phyloP scores from a whole-genome alignment of 1,139 yeast species.

The Hansenula anomala region DNA sequence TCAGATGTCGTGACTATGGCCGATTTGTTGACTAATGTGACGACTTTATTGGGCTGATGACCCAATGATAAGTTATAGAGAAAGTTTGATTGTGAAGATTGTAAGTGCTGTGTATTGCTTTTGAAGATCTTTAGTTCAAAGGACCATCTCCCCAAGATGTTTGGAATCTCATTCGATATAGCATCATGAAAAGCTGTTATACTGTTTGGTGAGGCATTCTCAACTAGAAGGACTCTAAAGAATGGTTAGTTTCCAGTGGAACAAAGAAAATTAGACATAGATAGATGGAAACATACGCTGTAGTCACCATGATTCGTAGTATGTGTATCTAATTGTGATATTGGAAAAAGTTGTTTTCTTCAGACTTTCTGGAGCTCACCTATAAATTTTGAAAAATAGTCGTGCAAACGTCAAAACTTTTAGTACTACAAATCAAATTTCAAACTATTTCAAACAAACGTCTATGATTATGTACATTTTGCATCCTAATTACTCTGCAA shows the following conservation, averaged over 20 bases:
- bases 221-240: constrained; percentile 37
- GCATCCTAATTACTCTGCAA: constrained; percentile 6
- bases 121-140: constrained; percentile 47
- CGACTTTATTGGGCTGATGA: constrained; percentile 36
- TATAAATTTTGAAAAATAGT: too few relatives aligned
- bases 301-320: neutral
- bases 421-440: too few relatives aligned
- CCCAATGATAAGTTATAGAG: constrained; percentile 38
- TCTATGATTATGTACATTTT: neutral
- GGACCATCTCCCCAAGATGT: constrained; percentile 44
- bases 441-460: neutral
- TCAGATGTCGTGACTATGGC: constrained; percentile 12
- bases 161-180: constrained; percentile 45
- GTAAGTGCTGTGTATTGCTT: constrained; percentile 32
- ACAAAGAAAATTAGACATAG: too few relatives aligned
- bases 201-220: constrained; percentile 45
- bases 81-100: constrained; percentile 27
- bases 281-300: neutral
- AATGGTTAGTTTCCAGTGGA: neutral
- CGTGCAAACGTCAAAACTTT: too few relatives aligned
- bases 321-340: too few relatives aligned
- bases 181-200: constrained; percentile 49
- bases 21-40: constrained; percentile 30
- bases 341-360: too few relatives aligned
- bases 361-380: too few relatives aligned